Base-by-base conservation (phyloP, 371 early-diverging fungal species). In the Mucor saturninus region DNA sequence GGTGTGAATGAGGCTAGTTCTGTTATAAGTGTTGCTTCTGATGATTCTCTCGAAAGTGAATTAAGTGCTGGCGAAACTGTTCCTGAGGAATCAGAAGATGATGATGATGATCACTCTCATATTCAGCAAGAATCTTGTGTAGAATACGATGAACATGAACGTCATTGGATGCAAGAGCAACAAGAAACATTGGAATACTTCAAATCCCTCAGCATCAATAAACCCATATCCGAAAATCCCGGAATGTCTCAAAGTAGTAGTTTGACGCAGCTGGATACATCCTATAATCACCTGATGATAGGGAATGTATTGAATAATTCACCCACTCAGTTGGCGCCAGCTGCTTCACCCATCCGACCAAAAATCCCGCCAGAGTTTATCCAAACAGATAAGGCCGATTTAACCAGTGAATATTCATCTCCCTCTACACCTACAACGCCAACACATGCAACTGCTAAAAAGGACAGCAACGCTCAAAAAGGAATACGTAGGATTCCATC, bases 401-500 rank as follows among this genome's bases (percentile, higher is more conserved):
- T 28, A 13, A 45, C 26, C 0, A 57, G 58, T 37, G 58, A 57
- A 11, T 31, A 46, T n/a, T 57, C 56, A 30, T 31, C 32, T 5
- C 51, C 51, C 3, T 28, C 53, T 21, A 56, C 53, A 45, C 39
- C 57, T 10, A 35, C 57, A 5, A 51, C 54, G 56, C 42, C 48
- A 2, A 46, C 46, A n/a, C 4, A 4, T 39, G 9, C 6, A 14
- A n/a, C 48, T 14, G 37, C 29, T 26, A 42, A 43, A 7, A 32
- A 7, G 32, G 48, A 53, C 32, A 14, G 29, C 7, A 4, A 6
- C 10, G 13, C 31, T 9, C 10, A 37, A 39, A 55, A 51, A 35
- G 30, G n/a, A 0, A 60, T 68, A 9, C 63, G 58, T 5, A 75
- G 80, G 31, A 61, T 76, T 0, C 75, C 80, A 26, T 80, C 80